A percentile compares a stretch with the other conserved stretches of the same genome.
These are phyloP conservation scores for Tolypocladium inflatum DNA, from an alignment of 2,329 filamentous ascomycete species.

Conservation along the genomic window DNA sequence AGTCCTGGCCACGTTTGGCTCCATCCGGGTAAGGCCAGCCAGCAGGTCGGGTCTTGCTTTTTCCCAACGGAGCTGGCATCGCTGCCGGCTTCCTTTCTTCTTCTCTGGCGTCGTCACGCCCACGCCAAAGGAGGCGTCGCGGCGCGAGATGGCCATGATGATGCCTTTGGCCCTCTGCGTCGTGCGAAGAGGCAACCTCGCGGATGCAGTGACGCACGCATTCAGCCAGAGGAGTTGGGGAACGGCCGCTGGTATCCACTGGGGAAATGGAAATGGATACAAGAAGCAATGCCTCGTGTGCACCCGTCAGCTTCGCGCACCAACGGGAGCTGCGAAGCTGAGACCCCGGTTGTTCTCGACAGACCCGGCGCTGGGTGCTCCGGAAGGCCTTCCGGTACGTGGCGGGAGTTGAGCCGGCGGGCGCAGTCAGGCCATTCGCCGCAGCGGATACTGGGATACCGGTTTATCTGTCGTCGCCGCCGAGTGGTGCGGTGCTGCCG, in stretches of 20 bases:
- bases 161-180: neutral
- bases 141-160: neutral
- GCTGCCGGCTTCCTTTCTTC: neutral
- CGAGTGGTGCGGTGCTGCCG: neutral
- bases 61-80: neutral
- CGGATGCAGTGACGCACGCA: neutral
- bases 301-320: neutral
- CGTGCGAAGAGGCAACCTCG: neutral
- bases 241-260: neutral
- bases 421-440: neutral
- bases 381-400: neutral
- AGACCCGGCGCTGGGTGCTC: neutral
- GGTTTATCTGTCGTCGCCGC: neutral
- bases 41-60: constrained; percentile 6
- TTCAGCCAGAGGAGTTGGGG: neutral
- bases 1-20: constrained; percentile 1
- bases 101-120: neutral
- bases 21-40: constrained; percentile 6
- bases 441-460: neutral
- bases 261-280: neutral
- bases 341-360: neutral
- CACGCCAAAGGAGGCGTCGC: neutral
- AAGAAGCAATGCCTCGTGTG: too few relatives aligned
- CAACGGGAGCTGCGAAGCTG: neutral
- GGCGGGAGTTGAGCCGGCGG: neutral